phyloP scores from a whole-genome alignment of 805 yeast species.

The Brettanomyces bruxellensis region DNA sequence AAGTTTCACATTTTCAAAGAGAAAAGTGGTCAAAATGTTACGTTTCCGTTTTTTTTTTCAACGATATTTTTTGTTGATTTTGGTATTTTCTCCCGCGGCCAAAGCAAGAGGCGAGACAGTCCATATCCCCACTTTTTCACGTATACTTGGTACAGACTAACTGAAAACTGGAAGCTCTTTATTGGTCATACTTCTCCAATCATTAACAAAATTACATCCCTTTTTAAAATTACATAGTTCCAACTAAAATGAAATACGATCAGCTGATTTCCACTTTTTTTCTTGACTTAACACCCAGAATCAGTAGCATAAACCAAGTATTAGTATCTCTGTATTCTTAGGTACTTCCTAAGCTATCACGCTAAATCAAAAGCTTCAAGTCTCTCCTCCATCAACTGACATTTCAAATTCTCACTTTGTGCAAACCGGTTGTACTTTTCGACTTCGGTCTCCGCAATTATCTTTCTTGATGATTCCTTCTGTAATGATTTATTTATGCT shows the following conservation, averaged over 20 bases:
- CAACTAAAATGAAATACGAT: too few relatives aligned
- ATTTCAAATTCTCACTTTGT: slow-evolving; percentile 18
- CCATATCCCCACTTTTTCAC: too few relatives aligned
- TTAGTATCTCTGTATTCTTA: neutral
- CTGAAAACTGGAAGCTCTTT: too few relatives aligned
- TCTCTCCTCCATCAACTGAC: slow-evolving; percentile 31
- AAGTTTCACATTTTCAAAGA: too few relatives aligned
- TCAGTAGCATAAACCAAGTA: neutral
- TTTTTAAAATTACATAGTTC: neutral
- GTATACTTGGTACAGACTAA: too few relatives aligned
- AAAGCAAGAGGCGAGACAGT: too few relatives aligned
- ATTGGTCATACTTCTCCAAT: neutral
- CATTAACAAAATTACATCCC: neutral
- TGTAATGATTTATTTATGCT: slow-evolving; percentile 12
- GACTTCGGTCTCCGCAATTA: slow-evolving; percentile 21
- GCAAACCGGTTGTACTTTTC: slow-evolving; percentile 17
- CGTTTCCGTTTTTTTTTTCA: too few relatives aligned
- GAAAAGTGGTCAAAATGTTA: too few relatives aligned
- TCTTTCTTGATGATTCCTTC: slow-evolving; percentile 9
- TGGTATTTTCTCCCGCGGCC: too few relatives aligned
- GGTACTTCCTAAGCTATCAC: neutral
- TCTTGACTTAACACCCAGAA: neutral
- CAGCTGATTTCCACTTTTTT: too few relatives aligned
- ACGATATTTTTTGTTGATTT: too few relatives aligned
- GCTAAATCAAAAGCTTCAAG: slow-evolving; percentile 38